Evolutionary conservation across 176 grass and related monocot species (phyloP), one percentile per base, ranked within the genome.

Genomic region (Musa troglodytarum): DNA sequence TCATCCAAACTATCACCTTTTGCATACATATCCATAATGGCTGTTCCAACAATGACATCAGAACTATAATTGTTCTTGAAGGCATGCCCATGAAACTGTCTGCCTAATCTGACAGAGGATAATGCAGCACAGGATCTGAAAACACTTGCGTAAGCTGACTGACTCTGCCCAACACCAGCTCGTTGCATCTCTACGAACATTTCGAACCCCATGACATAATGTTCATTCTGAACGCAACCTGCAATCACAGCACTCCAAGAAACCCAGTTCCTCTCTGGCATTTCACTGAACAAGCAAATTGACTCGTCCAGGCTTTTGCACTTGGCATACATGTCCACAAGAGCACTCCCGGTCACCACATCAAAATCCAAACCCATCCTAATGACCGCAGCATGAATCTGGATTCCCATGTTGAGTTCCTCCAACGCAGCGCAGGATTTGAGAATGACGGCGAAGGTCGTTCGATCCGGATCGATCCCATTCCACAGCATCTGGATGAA

Each of bases 301-400:
- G 89, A 78, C 2, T 92, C 83, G 14, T 82, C 73, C 77, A 96
- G 80, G 22, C 83, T 84, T 73, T 79, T 56, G 65, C 92, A 96
- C 78, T 92, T 92, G 24, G 85, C 92, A 81, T 92, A 92, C 92
- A 92, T 88, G 82, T 88, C 89, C 24, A 96, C 81, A 17, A 90
- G 85, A 61, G 92, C 78, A 78, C 83, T 88, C 11, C 89, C 85
- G 1, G 70, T 74, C 12, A 81, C 53, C 23, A 88, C 89, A 82
- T 92, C 83, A 68, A 62, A 54, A 81, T 86, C 76, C 23, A 92
- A 78, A 29, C 87, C 87, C 19, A 79, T 82, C 78, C 92, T 96
- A 0, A 82, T 53, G 29, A 85, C 81, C 54, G 79, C 49, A 6
- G 26, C 79, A 52, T 88, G 89, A 69, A 92, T 72, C 78, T 92